Evolutionary conservation across 768 basidiomycete species (phyloP).

Genomic region (Russula ochroleuca): DNA sequence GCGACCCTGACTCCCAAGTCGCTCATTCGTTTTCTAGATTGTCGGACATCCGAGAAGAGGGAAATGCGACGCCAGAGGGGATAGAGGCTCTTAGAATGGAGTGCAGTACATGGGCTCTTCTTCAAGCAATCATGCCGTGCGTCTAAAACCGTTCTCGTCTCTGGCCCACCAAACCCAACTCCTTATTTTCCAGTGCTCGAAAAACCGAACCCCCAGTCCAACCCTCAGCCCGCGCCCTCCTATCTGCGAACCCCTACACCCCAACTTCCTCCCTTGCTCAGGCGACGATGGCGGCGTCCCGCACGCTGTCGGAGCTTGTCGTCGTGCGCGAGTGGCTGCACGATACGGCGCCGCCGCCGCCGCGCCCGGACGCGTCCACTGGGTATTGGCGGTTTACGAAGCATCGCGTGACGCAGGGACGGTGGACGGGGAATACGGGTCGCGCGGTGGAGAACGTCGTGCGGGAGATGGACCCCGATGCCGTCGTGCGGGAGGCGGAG

Average conservation of each 20-base stretch:
- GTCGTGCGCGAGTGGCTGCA: conserved; percentile 88
- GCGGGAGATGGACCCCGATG: conserved; percentile 58
- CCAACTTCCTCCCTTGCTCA: conserved; percentile 74
- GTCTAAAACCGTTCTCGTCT: conserved; percentile 32
- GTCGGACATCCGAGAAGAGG: conserved; percentile 48
- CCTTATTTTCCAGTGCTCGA: conserved; percentile 49
- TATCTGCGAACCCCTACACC: conserved; percentile 74
- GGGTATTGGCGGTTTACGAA: conserved; percentile 26
- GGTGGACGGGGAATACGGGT: conserved; percentile 36
- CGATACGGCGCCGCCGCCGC: conserved; percentile 50
- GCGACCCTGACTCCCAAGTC: no score
- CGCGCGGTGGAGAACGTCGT: conserved; percentile 20
- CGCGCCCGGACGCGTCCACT: conserved; percentile 22
- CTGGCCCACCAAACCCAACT: no score
- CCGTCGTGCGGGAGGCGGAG: conserved; percentile 34
- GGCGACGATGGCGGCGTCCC: conserved; percentile 62
- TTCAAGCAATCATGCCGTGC: conserved; percentile 74
- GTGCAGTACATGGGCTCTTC: conserved; percentile 74
- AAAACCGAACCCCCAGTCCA: conserved; percentile 52
- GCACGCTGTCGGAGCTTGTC: conserved; percentile 67
- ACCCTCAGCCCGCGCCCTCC: conserved; percentile 50
- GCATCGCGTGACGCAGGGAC: conserved; percentile 29
- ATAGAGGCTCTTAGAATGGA: conserved; percentile 65
- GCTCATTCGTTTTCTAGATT: conserved; percentile 40
- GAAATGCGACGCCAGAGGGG: conserved; percentile 45